Evolutionary conservation across 805 yeast species (phyloP), one percentile per base, ranked within the genome.

Genomic region (Pichia cephalocereana): DNA sequence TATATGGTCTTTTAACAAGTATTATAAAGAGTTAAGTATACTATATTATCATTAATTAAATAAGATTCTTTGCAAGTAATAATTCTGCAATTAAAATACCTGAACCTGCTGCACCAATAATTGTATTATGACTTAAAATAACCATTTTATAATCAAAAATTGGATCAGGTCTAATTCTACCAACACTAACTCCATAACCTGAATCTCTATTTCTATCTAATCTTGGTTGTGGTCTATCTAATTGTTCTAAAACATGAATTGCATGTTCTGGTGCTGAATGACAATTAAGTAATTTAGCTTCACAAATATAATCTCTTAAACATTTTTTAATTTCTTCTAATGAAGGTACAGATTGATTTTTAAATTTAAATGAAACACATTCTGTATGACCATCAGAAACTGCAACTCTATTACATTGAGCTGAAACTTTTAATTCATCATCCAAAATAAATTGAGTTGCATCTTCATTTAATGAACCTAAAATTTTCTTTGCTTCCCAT

Each of bases 101-200:
- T 9, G 97, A 85, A 65, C 99, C 99, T 27, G 99, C 99, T 62
- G 99, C 99, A 63, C 99, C 99, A 57, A 93, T 87, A 60, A 93
- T 78, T 47, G 99, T 93, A 76, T 93, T 93, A 69, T 93, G 99
- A 28, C 97, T 90, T 56, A 93, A 73, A n/a, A 89, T 93, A 47
- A 93, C 96, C 90, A 93, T 91, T 72, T 93, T 93, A 73, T 77
- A 80, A 67, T 93, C 99, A 58, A 93, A 75, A 12, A 93, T 87
- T 9, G 96, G 89, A 65, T 93, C 99, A 58, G 80, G 86, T 72
- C 99, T 83, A 51, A 93, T 71, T 69, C 99, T 79, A 45, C 99
- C 98, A 45, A 93, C 97, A 42, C 95, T 77, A 46, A 91, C 96
- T 59, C 96, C 95, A 69, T 79, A 90, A 32, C 99, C 98, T 46